phyloP scores from a whole-genome alignment of 1,139 yeast species.

The Pichia sp. region DNA sequence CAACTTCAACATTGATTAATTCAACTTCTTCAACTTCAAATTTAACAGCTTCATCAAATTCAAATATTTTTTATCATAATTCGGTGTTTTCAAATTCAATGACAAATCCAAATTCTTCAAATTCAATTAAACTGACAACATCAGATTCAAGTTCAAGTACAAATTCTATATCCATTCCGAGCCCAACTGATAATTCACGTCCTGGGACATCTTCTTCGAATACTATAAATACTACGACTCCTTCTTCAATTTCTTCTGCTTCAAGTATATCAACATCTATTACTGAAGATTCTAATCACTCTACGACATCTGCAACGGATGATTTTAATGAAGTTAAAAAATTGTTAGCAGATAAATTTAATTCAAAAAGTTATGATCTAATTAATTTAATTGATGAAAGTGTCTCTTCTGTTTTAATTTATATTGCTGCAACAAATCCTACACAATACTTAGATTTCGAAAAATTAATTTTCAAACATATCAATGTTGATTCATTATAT shows the following conservation, averaged over 20 bases:
- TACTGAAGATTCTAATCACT: neutral
- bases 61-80: neutral
- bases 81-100: neutral
- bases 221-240: neutral
- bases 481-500: constrained; percentile 37
- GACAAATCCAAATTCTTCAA: neutral
- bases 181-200: neutral
- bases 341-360: neutral
- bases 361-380: constrained; percentile 4
- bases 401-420: constrained; percentile 20
- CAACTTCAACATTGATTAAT: constrained; percentile 1
- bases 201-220: neutral
- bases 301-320: neutral
- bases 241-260: neutral
- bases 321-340: constrained; percentile 9
- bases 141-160: neutral
- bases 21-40: neutral
- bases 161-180: neutral
- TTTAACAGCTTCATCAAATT: neutral
- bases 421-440: constrained; percentile 43
- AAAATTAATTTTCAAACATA: constrained; percentile 26
- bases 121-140: neutral
- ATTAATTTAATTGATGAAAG: constrained; percentile 14
- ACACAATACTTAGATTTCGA: constrained; percentile 40
- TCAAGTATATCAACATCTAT: neutral